phyloP scores from a whole-genome alignment of 2,329 filamentous ascomycete genomes.

The Trichoderma gracile region DNA sequence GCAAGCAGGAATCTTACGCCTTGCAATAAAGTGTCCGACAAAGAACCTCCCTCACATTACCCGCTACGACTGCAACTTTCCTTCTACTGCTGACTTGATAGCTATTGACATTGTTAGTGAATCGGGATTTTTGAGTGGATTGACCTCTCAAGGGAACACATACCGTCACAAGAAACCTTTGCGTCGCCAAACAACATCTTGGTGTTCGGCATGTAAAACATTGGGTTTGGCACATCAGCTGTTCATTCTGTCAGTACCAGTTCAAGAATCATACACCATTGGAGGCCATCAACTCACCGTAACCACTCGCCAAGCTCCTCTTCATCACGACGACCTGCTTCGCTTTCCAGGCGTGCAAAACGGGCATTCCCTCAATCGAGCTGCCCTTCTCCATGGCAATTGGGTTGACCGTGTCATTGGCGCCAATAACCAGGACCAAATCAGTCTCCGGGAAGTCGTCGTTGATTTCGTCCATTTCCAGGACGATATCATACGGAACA shows the following conservation, averaged over 20 bases:
- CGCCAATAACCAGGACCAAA: constrained; percentile 83
- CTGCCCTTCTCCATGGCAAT: constrained; percentile 82
- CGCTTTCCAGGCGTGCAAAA: constrained; percentile 90
- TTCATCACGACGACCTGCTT: constrained; percentile 95
- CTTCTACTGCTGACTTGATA: constrained; percentile 45
- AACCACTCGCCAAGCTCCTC: constrained; percentile 82
- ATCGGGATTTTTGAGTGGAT: too few relatives aligned
- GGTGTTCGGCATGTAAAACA: constrained; percentile 89
- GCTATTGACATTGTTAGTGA: constrained; percentile 37
- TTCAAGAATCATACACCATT: background rate
- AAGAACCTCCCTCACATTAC: background rate
- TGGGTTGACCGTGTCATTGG: constrained; percentile 91
- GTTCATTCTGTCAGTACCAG: constrained; percentile 28
- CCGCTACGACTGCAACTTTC: constrained; percentile 32
- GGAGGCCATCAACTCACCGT: constrained; percentile 57
- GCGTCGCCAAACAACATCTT: constrained; percentile 94
- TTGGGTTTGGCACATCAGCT: constrained; percentile 89
- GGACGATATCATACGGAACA: constrained; percentile 87
- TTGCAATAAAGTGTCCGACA: background rate
- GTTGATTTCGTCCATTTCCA: constrained; percentile 97
- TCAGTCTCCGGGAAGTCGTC: constrained; percentile 87
- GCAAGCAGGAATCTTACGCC: constrained; percentile 21
- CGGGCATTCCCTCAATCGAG: constrained; percentile 88
- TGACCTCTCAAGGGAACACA: constrained; percentile 33
- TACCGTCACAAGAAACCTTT: constrained; percentile 77